Conservation (phyloP, 257 asterid genomes). For the Scutellaria barbata region DNA sequence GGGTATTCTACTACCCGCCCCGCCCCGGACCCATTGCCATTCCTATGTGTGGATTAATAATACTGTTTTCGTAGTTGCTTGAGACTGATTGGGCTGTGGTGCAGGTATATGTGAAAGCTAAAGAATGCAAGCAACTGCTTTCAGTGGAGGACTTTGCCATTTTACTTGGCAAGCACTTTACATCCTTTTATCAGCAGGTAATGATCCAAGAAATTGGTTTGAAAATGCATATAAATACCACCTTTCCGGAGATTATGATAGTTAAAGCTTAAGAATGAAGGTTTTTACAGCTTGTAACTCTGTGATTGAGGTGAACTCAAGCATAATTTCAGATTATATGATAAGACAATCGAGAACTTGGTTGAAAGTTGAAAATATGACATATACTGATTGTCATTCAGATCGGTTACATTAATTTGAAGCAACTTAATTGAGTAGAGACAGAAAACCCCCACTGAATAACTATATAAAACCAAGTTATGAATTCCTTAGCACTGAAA, state of each 20-base stretch:
- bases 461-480: background rate
- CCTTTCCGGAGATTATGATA: background rate
- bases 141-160: constrained; percentile 88
- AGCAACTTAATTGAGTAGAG: background rate
- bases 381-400: background rate
- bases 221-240: background rate
- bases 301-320: background rate
- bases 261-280: constrained; percentile 9
- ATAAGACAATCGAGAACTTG: background rate
- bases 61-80: constrained; percentile 11
- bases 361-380: background rate
- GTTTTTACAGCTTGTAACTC: constrained; percentile 5
- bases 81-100: constrained; percentile 28
- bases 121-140: constrained; percentile 70
- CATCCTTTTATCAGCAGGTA: constrained; percentile 79
- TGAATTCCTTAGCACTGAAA: background rate
- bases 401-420: constrained; percentile 10
- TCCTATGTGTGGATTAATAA: constrained; percentile 9
- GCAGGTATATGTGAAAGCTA: constrained; percentile 96
- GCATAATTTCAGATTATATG: background rate
- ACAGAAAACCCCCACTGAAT: background rate
- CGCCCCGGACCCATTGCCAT: too few relatives aligned
- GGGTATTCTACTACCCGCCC: too few relatives aligned
- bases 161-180: constrained; percentile 84
- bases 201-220: constrained; percentile 6